Conservation (phyloP, 2,329 filamentous ascomycete species). For the Fusarium aywerte region DNA sequence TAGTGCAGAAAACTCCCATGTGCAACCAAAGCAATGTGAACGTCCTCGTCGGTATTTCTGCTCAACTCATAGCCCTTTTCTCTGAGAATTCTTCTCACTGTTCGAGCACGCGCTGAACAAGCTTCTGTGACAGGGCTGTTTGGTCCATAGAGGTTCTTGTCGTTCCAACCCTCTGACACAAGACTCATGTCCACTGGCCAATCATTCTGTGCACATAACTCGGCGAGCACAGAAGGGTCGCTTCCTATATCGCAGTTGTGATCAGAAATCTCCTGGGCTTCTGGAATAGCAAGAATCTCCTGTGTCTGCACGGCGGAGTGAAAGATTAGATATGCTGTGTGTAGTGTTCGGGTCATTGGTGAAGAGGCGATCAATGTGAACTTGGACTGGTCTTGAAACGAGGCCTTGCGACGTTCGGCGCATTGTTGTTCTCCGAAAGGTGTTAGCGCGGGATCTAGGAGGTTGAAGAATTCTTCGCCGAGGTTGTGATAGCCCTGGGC, state of each 20-base stretch:
- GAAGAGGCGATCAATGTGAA: conserved; percentile 31
- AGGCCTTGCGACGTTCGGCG: conserved; percentile 20
- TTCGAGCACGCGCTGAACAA: conserved; percentile 19
- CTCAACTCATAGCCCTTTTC: conserved; percentile 15
- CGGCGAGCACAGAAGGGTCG: not conserved
- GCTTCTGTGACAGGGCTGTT: conserved; percentile 33
- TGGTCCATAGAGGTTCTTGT: conserved; percentile 30
- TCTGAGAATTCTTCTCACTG: conserved; percentile 27
- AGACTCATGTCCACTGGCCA: conserved; percentile 34
- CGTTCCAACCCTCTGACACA: conserved; percentile 17
- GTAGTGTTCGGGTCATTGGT: conserved; percentile 24
- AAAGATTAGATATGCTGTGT: conserved; percentile 29
- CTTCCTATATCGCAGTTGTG: conserved; percentile 32
- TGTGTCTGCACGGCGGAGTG: conserved; percentile 15
- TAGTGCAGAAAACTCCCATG: conserved; percentile 37
- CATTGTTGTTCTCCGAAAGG: conserved; percentile 35
- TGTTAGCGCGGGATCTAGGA: conserved; percentile 31
- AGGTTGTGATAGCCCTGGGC: conserved; percentile 36
- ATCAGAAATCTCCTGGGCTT: conserved; percentile 36
- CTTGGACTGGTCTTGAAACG: conserved; percentile 34
- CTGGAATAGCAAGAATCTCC: conserved; percentile 29
- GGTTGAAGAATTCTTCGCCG: conserved; percentile 33
- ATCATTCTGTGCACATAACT: not conserved
- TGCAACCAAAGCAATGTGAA: conserved; percentile 33
- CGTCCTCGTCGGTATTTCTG: conserved; percentile 5